Evolutionary conservation across 345 rosid genomes (phyloP), one percentile per base, ranked within the genome.

Genomic region (Arabis alpina): DNA sequence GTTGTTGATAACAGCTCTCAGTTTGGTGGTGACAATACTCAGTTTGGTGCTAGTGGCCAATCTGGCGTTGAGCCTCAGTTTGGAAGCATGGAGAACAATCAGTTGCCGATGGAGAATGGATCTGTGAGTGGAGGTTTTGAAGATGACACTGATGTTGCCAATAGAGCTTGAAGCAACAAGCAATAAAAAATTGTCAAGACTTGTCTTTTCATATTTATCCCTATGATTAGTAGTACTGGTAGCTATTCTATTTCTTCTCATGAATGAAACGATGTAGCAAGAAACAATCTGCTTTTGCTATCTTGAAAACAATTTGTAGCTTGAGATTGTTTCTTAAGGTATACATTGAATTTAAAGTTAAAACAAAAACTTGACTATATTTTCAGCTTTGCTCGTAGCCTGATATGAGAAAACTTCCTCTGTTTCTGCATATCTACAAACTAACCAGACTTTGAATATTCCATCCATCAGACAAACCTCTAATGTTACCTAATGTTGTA

Each of bases 131-230:
- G 64, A 59, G 64, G 55, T 66, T 75, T 67, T 9, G 52, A 53
- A 52, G 82, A 86, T 47, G 76, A 76, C 50, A 30, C 65, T 16
- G 81, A 87, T 74, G 74, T 81, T 42, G 89, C 96, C 51, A 90
- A 93, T 77, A 87, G 93, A 65, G 93, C 88, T 43, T 90, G 85
- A 90, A 55, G 13, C 53, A 49, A 19, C 6, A 41, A n/a, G 15
- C 41, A n/a, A 19, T 34, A 58, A 30, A 3, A 19, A 28, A 24
- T 32, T 66, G 7, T 53, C 57, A 74, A 60, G 49, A 59, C 68
- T n/a, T 65, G 32, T 25, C 36, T 61, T 54, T 25, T 44, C 51
- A 67, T 48, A 47, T 37, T 14, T 44, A 25, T 52, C 58, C 52
- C 1, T 8, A 37, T 39, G 77, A 56, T 14, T 34, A 28, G 32